Evolutionary conservation across 1,139 yeast genomes (phyloP).

Genomic region (Debaryomyces coudertii): DNA sequence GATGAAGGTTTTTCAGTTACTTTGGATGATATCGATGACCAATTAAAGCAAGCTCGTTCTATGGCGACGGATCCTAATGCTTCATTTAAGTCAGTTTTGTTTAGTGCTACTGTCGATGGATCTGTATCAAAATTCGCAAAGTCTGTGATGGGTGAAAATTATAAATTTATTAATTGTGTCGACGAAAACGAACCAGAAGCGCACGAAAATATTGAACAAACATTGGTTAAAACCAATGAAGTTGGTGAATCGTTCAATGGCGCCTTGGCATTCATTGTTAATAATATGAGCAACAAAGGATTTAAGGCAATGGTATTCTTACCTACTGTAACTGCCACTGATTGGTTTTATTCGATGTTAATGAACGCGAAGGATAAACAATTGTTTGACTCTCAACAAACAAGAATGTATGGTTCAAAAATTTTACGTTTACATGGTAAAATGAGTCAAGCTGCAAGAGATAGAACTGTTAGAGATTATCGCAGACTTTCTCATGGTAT

Average conservation of each 20-base stretch:
- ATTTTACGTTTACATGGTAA: constrained; percentile 66
- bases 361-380: constrained; percentile 18
- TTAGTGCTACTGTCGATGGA: constrained; percentile 85
- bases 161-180: constrained; percentile 74
- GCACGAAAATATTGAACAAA: constrained; percentile 76
- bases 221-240: constrained; percentile 52
- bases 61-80: constrained; percentile 18
- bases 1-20: constrained; percentile 77
- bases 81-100: constrained; percentile 65
- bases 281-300: constrained; percentile 28
- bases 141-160: constrained; percentile 63
- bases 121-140: constrained; percentile 68
- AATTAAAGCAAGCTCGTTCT: constrained; percentile 45
- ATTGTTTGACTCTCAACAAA: constrained; percentile 14
- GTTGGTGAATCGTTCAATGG: constrained; percentile 55
- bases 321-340: constrained; percentile 75
- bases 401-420: constrained; percentile 15
- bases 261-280: constrained; percentile 51
- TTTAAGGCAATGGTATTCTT: constrained; percentile 83
- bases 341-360: constrained; percentile 35
- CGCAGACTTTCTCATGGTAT: constrained; percentile 55
- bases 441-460: constrained; percentile 66
- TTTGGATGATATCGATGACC: constrained; percentile 56
- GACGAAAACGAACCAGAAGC: constrained; percentile 76
- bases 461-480: constrained; percentile 58